A percentile compares a stretch with the other conserved stretches of the same genome.
These are phyloP conservation scores for Arabidopsis arenosa DNA, from an alignment of 345 rosid species.

Conservation along the genomic window DNA sequence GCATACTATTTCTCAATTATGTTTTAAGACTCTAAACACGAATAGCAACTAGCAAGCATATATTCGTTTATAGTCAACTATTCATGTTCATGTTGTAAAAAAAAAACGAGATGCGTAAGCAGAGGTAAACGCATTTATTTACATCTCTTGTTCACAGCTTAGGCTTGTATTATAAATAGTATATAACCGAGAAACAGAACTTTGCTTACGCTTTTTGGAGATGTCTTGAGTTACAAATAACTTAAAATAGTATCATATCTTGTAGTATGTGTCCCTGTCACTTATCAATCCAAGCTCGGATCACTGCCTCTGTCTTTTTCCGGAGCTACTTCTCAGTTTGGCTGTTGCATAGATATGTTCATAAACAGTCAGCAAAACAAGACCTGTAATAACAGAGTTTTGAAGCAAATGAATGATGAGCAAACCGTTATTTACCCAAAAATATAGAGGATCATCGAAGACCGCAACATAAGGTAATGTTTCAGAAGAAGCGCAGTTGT, in stretches of 20 bases:
- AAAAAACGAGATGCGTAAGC: too few relatives aligned
- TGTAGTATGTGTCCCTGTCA: constrained; percentile 17
- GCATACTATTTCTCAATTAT: too few relatives aligned
- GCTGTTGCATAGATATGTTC: constrained; percentile 44
- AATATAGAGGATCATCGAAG: constrained; percentile 58
- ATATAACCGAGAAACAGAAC: background rate
- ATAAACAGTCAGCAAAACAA: constrained; percentile 13
- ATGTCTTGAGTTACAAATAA: constrained; percentile 31
- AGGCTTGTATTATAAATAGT: too few relatives aligned
- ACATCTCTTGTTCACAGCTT: too few relatives aligned
- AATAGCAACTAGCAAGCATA: too few relatives aligned
- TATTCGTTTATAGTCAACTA: too few relatives aligned
- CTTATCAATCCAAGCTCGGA: constrained; percentile 25
- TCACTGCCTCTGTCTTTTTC: background rate
- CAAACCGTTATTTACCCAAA: constrained; percentile 49
- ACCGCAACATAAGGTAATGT: constrained; percentile 54
- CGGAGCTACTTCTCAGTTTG: constrained; percentile 39
- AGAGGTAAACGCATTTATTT: too few relatives aligned
- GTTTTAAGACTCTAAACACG: too few relatives aligned
- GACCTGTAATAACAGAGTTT: constrained; percentile 6
- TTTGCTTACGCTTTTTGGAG: constrained; percentile 17
- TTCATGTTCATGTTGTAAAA: too few relatives aligned
- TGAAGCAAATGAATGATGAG: constrained; percentile 24
- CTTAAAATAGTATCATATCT: constrained; percentile 7
- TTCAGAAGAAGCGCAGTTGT: constrained; percentile 60